These are phyloP conservation scores for Purpureocillium takamizusanense DNA, from an alignment of 2,329 filamentous ascomycete species.

Conservation along the genomic window DNA sequence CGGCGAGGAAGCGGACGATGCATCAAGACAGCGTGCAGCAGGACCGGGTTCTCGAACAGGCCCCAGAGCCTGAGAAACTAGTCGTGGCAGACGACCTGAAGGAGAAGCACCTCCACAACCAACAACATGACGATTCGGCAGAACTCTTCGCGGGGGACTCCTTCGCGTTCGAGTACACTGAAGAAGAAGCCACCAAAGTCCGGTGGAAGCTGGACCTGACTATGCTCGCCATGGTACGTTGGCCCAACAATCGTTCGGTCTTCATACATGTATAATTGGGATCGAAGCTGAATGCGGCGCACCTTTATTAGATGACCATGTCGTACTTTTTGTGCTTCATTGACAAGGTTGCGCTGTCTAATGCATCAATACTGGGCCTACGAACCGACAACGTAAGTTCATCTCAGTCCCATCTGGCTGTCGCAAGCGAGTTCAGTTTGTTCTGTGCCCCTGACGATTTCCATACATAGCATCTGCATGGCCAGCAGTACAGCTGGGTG, in stretches of 20 bases:
- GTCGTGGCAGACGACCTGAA: background rate
- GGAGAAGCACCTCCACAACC: background rate
- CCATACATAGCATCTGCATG: constrained; percentile 3
- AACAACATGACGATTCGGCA: background rate
- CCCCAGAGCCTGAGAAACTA: too few relatives aligned
- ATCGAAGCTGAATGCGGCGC: too few relatives aligned
- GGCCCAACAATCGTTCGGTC: too few relatives aligned
- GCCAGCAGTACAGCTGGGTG: constrained; percentile 8
- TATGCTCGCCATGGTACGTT: background rate
- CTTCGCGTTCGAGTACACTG: background rate
- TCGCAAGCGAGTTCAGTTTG: too few relatives aligned
- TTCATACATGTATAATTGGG: too few relatives aligned
- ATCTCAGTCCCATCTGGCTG: too few relatives aligned
- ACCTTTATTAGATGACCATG: background rate
- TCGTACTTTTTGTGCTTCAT: background rate
- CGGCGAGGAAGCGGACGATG: too few relatives aligned
- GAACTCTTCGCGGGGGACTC: background rate
- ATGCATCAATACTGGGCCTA: constrained; percentile 8
- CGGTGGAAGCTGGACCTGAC: background rate
- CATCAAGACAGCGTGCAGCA: too few relatives aligned
- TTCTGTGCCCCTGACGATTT: too few relatives aligned
- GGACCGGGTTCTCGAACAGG: too few relatives aligned
- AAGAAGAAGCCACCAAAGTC: background rate
- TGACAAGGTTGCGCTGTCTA: constrained; percentile 8
- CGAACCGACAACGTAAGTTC: background rate